Evolutionary conservation across 2,329 filamentous ascomycete genomes (phyloP).

Genomic region (Colletotrichum horii): DNA sequence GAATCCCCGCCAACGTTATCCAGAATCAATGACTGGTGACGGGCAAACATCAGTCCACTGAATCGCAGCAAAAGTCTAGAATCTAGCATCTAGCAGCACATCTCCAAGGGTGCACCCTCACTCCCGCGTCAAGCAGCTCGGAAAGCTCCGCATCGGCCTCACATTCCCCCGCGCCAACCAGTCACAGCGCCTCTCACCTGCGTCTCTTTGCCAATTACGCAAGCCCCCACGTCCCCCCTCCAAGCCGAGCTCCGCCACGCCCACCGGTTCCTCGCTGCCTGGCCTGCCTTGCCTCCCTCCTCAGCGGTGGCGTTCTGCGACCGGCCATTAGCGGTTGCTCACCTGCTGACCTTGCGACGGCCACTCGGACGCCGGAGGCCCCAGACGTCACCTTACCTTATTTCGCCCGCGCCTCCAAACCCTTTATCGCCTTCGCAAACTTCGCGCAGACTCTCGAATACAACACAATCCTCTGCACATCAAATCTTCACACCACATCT

Average conservation of each 20-base stretch:
- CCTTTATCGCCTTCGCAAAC: neutral
- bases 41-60: neutral
- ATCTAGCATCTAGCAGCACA: neutral
- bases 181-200: neutral
- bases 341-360: neutral
- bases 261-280: conserved; percentile 11
- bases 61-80: neutral
- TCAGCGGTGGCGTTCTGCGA: neutral
- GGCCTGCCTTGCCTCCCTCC: neutral
- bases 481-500: neutral
- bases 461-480: neutral
- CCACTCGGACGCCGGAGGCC: neutral
- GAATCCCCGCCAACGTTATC: too few relatives aligned
- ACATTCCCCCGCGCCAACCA: neutral
- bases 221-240: neutral
- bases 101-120: neutral
- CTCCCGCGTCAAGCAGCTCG: neutral
- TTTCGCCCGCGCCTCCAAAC: neutral
- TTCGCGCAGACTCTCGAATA: neutral
- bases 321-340: neutral
- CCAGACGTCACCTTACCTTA: conserved; percentile 2
- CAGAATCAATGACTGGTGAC: neutral
- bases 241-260: conserved; percentile 10
- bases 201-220: neutral
- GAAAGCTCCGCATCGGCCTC: neutral